phyloP scores from a whole-genome alignment of 352 stramenopile species.

The Phytophthora citricola region DNA sequence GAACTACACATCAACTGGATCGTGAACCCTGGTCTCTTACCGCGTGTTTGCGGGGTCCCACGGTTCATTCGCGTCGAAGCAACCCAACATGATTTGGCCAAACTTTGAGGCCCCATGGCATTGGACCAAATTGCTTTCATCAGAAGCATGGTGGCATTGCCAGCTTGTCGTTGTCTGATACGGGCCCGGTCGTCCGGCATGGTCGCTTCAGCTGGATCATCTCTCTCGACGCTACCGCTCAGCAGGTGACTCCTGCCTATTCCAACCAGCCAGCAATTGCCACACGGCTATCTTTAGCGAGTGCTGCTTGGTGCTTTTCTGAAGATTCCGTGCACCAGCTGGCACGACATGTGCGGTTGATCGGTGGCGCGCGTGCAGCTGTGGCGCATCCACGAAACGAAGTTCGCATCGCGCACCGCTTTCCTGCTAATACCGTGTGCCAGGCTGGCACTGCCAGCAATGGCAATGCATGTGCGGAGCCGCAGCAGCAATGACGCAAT shows the following conservation, averaged over 20 bases:
- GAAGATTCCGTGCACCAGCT: conserved; percentile 14
- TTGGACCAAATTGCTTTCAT: no score
- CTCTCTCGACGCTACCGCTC: conserved; percentile 1
- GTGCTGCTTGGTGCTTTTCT: conserved; percentile 25
- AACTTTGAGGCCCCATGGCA: no score
- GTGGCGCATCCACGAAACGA: conserved; percentile 4
- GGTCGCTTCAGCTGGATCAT: conserved; percentile 4
- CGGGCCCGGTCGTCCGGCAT: no score
- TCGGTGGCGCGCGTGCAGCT: conserved; percentile 2
- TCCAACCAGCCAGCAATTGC: background rate
- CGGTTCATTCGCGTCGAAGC: conserved; percentile 10
- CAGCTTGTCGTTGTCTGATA: no score
- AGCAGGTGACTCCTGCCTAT: background rate
- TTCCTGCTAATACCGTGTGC: conserved; percentile 5
- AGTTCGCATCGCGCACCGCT: background rate
- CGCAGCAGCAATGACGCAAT: no score
- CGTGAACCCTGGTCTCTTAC: conserved; percentile 10
- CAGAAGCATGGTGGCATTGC: no score
- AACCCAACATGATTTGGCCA: conserved; percentile 9
- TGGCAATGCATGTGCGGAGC: background rate
- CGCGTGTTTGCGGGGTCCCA: conserved; percentile 20
- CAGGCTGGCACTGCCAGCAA: background rate
- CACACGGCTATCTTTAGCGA: conserved; percentile 2
- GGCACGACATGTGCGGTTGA: conserved; percentile 9
- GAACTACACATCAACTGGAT: background rate